Base-by-base conservation (phyloP, 306 rosid genomes). In the Amphicarpaea edgeworthii region DNA sequence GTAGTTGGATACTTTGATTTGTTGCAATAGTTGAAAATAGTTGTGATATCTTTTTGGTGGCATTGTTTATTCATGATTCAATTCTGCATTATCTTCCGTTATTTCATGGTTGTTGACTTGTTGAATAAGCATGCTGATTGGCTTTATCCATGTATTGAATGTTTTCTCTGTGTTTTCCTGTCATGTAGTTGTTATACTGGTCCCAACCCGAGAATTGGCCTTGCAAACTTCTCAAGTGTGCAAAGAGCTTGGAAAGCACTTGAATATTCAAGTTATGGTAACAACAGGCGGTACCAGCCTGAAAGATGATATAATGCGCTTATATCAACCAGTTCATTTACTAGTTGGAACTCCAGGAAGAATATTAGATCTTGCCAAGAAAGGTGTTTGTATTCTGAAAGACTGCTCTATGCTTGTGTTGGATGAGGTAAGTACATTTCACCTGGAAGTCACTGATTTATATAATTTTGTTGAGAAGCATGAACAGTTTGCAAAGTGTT, bases 141-240 rank as follows among this genome's bases (percentile, higher is more conserved):
- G 53, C 55, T 68, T 41, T 77, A 12, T 42, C 15, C 41, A 15
- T 51, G 46, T 77, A 72, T 61, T 77, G 17, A 68, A 70, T 37
- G 15, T 77, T 77, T 55, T 58, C 47, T 58, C 15, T 45, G 37
- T 40, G 42, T 57, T 62, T 32, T 12, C 47, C 12, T 80, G 73
- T 69, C 62, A 19, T 78, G 70, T 88, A 95, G 98, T 85, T 87
- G 97, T 95, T 78, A 95, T 95, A 77, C 88, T 95, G 53, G 98
- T 95, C 81, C 98, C 98, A 55, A 95, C 98, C 57, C 87, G 98
- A 50, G 98, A 95, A 79, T 61, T 95, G 85, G 98, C 98, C 79
- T 93, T 95, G 86, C 98, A 95, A 86, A 95, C 98, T 62, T 95
- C 98, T 41, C 98, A 95, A 92, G 98, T 95, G 51, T 95, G 98